Percentiles rank a stretch among this genome's conserved stretches.
These are phyloP conservation scores for Nepenthes alata DNA, from an alignment of 179 eudicot genomes.

Conservation along the genomic window DNA sequence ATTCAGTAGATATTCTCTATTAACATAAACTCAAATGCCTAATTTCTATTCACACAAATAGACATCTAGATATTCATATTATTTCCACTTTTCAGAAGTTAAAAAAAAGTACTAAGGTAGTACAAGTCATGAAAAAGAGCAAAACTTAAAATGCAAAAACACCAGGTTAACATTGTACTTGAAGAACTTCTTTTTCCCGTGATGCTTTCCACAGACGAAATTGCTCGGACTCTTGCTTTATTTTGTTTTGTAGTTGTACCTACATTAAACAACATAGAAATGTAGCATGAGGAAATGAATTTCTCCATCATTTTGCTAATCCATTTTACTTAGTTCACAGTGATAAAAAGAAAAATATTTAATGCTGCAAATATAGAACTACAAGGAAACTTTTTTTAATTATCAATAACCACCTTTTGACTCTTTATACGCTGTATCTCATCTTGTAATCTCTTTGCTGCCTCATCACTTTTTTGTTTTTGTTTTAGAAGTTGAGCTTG, in stretches of 20 bases:
- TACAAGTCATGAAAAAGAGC: background rate
- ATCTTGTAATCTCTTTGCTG: slow-evolving; percentile 84
- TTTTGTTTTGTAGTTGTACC: slow-evolving; percentile 96
- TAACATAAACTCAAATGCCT: no score
- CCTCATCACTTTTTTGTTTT: slow-evolving; percentile 94
- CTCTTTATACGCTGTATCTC: slow-evolving; percentile 92
- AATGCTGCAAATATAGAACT: no score
- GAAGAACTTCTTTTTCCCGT: slow-evolving; percentile 95
- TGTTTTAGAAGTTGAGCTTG: slow-evolving; percentile 88
- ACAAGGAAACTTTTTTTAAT: background rate
- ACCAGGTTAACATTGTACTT: slow-evolving; percentile 30
- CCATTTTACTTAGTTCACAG: background rate
- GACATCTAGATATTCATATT: no score
- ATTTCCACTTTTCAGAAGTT: no score
- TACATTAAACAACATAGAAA: slow-evolving; percentile 11
- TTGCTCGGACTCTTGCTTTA: slow-evolving; percentile 97
- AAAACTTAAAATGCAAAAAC: background rate
- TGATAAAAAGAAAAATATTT: background rate
- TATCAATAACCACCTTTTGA: slow-evolving; percentile 58
- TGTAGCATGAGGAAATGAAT: background rate
- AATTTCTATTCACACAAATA: no score
- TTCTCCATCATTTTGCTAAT: background rate
- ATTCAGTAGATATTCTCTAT: no score
- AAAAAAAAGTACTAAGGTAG: no score
- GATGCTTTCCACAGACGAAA: slow-evolving; percentile 91